A percentile compares a stretch with the other conserved stretches of the same genome.
Evolutionary conservation across 2,329 filamentous ascomycete genomes (phyloP).

Genomic region (Pestalotiopsis sp.): DNA sequence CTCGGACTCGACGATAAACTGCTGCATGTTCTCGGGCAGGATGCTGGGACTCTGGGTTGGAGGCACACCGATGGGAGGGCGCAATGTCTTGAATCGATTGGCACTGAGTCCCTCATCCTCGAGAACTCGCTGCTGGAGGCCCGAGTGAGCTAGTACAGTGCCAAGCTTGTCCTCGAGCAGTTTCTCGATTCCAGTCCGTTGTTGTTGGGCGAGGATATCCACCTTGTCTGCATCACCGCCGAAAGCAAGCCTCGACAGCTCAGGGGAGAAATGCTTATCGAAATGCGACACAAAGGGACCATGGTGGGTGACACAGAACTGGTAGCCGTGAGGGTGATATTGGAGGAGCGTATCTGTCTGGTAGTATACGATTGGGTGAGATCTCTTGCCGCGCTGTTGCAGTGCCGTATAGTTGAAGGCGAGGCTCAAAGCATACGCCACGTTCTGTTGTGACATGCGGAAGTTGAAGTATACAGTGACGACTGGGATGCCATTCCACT

Average conservation of each 20-base stretch:
- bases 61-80: conserved; percentile 10
- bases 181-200: conserved; percentile 2
- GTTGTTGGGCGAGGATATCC: conserved; percentile 8
- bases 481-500: not conserved
- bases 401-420: not conserved
- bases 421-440: not conserved
- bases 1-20: not conserved
- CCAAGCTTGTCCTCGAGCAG: conserved; percentile 7
- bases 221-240: conserved; percentile 10
- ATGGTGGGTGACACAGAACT: conserved; percentile 13
- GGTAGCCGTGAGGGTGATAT: conserved; percentile 6
- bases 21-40: conserved; percentile 1
- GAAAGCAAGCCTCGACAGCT: conserved; percentile 6
- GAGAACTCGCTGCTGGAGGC: conserved; percentile 9
- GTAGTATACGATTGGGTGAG: conserved; percentile 9
- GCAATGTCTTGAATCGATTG: conserved; percentile 3
- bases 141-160: conserved; percentile 10
- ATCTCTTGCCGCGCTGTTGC: not conserved
- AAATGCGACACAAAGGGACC: conserved; percentile 12
- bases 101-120: not conserved
- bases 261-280: conserved; percentile 1
- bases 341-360: conserved; percentile 12
- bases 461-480: conserved; percentile 13
- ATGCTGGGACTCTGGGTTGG: not conserved
- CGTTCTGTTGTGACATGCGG: not conserved